Evolutionary conservation across 2,329 filamentous ascomycete genomes (phyloP), one percentile per base, ranked within the genome.

Genomic region (Orbilia ellipsospora): DNA sequence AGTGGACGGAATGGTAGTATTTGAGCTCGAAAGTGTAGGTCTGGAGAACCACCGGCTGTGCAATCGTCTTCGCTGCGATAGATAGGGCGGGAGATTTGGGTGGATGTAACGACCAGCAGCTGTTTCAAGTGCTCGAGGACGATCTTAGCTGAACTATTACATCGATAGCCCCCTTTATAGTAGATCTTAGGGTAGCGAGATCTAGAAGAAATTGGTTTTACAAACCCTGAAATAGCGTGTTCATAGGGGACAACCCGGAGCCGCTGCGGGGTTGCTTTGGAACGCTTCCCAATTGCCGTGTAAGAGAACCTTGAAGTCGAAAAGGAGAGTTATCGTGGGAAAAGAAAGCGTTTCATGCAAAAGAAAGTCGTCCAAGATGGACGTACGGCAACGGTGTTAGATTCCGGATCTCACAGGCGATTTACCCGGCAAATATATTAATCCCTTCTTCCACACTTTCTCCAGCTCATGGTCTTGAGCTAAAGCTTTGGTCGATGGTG

Each of bases 401-500:
- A 54, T 45, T 65, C 54, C 59, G 67, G 55, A 59, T 59, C 44
- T 28, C 50, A 31, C 60, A 57, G 28, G 52, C 26, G 20, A 44
- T 64, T 72, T 72, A 72, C 52, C 67, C 67, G 67, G 67, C 60
- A 28, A 50, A 72, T 57, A 62, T 18, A 72, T 59, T 62, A 59
- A 72, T 45, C 36, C 50, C 31, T 20, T 5, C 52, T 18, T 51
- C 40, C 28, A 15, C 40, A 10, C 10, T 36, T 36, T 36, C 31
- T 36, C 31, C 31, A 36, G 31, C 31, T 36, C 31, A 6, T 36
- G 5, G 31, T 7, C 6, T 36, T 6, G 8, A 36, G 5, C 31
- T 36, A 3, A 31, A 31, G 28, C 28, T 31, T 7, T 7, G 28
- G 28, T 7, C 3, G 5, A 10, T 36, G 31, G 31, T 23, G 23